Evolutionary conservation across 768 basidiomycete genomes (phyloP), one percentile per base, ranked within the genome.

Genomic region (Amanita rubescens): DNA sequence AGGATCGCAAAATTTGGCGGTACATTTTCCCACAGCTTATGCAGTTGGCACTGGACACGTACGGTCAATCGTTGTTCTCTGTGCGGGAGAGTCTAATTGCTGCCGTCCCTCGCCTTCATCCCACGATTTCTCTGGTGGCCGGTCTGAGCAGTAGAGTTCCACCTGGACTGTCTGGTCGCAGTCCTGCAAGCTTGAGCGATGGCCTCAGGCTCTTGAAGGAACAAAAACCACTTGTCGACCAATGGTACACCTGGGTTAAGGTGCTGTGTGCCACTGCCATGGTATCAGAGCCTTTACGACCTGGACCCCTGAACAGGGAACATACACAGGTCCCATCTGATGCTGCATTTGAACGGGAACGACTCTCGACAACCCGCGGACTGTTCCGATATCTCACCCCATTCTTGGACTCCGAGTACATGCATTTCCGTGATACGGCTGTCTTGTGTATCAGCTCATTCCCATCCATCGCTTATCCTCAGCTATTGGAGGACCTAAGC

Each of bases 371-470:
- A 0, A 86, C 90, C 3, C 80, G 87, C 22, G 90, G 85, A 22
- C 68, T 95, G 20, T 93, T 95, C 69, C 78, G 87, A 59, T 88
- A 90, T 59, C 73, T 94, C 51, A 87, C 90, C 0, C 89, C 90
- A 5, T 91, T 93, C 64, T 75, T 97, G 51, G 88, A 90, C 57
- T 89, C 88, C 5, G 93, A 95, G 60, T 85, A 88, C 61, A 80
- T 80, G 1, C 72, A 80, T 9, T 94, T 94, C 66, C 82, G 91
- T 49, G 89, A 94, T 63, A 83, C 87, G 0, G 90, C 90, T 11
- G 90, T 94, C 9, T 71, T 90, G 34, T 90, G 92, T 54, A 87
- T 97, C 63, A 94, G 93, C 62, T 84, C 87, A 22, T 88, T 95
- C 59, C 89, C 90, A 5, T 75, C 82, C 10, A 77, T 71, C 58